Evolutionary conservation across 495 filamentous ascomycete species (phyloP), one percentile per base, ranked within the genome.

Genomic region (Geoglossum glabrum): DNA sequence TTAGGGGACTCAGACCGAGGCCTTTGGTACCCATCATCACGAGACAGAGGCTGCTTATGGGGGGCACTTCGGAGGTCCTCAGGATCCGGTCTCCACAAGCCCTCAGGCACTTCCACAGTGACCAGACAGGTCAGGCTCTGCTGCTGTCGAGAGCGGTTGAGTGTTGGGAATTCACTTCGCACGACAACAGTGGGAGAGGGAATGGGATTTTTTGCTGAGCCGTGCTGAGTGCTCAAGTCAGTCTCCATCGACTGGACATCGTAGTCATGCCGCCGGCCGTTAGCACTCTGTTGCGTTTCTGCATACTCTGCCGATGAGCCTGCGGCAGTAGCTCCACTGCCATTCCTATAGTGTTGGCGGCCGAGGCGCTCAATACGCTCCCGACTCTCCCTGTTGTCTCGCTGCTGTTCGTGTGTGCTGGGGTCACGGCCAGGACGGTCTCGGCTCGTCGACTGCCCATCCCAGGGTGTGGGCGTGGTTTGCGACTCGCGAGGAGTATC

Each of bases 211-310:
- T 82, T 85, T n/a, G 79, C 76, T 23, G 82, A 67, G 57, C 79
- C 73, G 5, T 73, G 66, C 45, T 87, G 78, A 8, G 89, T 84
- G 62, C 79, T 80, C 27, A 94, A 71, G 46, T 82, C 87, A 0
- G 86, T 86, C 69, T 96, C 90, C 88, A 95, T 94, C 13, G 90
- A 86, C 64, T 96, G 90, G 26, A 95, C 79, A 67, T 98, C 92
- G 65, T 95, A 96, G 64, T 96, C 92, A 64, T 96, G 90, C 55
- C 88, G 80, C 60, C 90, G 71, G 10, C 64, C 64, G 34, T 70
- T 69, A 19, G 71, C 69, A 11, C 79, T 76, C 23, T 36, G 60
- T 36, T 67, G 64, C 5, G 65, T 64, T 26, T 90, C 87, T 45
- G 80, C 77, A 64, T 90, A 93, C 25, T 88, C 86, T 17, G 50